Conservation (phyloP, 1,284 basidiomycete genomes). For the Ganoderma multipileum region DNA sequence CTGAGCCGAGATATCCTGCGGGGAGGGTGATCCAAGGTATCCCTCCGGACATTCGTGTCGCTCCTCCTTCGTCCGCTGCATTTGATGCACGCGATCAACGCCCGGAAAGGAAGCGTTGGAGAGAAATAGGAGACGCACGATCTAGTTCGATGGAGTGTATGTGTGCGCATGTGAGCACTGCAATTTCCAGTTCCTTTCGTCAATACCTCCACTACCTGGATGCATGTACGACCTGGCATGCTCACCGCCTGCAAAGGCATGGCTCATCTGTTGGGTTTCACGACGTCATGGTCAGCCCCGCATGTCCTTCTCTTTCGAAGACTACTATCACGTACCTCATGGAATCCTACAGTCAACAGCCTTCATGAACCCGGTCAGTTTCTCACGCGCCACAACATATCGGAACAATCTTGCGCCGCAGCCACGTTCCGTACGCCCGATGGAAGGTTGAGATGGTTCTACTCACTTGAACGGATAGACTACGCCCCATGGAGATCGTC, state of each 20-base stretch:
- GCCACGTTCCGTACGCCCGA: neutral
- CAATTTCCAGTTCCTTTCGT: conserved; percentile 1
- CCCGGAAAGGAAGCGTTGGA: neutral
- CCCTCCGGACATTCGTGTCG: conserved; percentile 93
- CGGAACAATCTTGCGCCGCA: neutral
- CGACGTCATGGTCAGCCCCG: neutral
- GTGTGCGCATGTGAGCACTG: conserved; percentile 86
- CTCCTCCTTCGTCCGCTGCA: conserved; percentile 90
- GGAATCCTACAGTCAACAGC: conserved; percentile 86
- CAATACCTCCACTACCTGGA: neutral
- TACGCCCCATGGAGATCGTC: conserved; percentile 37
- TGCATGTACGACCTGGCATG: neutral
- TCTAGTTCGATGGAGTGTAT: conserved; percentile 91
- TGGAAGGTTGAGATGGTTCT: neutral
- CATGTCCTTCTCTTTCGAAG: neutral
- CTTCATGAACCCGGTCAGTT: conserved; percentile 43
- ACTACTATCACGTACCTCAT: conserved; percentile 65
- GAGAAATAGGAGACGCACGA: conserved; percentile 53
- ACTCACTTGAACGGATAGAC: conserved; percentile 94
- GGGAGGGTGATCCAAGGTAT: conserved; percentile 87
- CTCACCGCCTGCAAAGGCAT: conserved; percentile 56
- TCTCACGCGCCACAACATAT: conserved; percentile 1
- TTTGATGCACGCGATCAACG: conserved; percentile 1
- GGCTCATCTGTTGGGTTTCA: conserved; percentile 71
- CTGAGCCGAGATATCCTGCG: conserved; percentile 93